Conservation (phyloP, 257 asterid species). For the Lithospermum erythrorhizon region DNA sequence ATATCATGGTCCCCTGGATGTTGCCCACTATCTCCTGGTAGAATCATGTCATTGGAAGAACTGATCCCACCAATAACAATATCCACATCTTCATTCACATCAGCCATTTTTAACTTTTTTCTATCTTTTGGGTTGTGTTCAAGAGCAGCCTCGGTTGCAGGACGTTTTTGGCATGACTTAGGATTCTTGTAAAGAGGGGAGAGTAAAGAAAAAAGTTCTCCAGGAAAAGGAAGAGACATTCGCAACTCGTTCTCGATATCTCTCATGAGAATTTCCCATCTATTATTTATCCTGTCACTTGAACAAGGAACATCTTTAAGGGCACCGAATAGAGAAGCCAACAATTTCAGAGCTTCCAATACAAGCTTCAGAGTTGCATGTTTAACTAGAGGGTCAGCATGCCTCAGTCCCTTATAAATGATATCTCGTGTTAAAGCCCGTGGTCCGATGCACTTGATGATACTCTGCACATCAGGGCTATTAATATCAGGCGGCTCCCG, state of each 20-base stretch:
- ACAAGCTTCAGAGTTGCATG: constrained; percentile 76
- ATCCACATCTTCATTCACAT: constrained; percentile 43
- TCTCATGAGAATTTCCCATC: constrained; percentile 37
- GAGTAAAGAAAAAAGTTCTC: constrained; percentile 60
- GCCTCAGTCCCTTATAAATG: constrained; percentile 72
- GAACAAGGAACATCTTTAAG: constrained; percentile 26
- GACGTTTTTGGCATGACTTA: constrained; percentile 42
- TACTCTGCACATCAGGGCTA: constrained; percentile 40
- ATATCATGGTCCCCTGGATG: constrained; percentile 27
- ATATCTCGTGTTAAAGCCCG: constrained; percentile 52
- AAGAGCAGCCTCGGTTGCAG: constrained; percentile 30
- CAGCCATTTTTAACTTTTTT: constrained; percentile 52
- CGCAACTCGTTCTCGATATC: constrained; percentile 54
- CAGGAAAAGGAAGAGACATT: constrained; percentile 68
- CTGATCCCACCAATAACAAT: constrained; percentile 56
- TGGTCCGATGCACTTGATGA: constrained; percentile 65
- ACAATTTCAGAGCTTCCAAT: constrained; percentile 57
- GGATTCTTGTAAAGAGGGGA: constrained; percentile 48
- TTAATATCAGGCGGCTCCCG: constrained; percentile 31
- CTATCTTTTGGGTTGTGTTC: constrained; percentile 20
- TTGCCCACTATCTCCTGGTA: constrained; percentile 28
- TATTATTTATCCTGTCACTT: constrained; percentile 26
- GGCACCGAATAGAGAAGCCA: constrained; percentile 44
- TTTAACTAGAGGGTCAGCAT: constrained; percentile 57
- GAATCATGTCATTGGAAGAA: constrained; percentile 30